Conservation (phyloP, 805 yeast genomes). For the Candida glaebosa region DNA sequence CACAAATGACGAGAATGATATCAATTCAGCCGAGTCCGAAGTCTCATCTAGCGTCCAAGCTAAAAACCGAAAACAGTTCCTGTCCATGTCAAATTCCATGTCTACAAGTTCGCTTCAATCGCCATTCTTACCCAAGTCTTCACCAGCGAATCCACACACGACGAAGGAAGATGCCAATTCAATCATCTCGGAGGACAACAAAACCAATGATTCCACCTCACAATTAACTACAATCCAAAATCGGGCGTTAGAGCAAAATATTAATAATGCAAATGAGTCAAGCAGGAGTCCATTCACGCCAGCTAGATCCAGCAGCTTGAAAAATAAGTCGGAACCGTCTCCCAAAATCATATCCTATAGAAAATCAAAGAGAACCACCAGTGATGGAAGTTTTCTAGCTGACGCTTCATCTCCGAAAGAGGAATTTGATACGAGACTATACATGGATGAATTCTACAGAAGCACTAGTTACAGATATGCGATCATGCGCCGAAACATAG, state of each 20-base stretch:
- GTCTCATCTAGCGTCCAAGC: neutral
- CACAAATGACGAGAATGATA: constrained; percentile 1
- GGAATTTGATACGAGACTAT: constrained; percentile 40
- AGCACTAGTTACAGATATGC: constrained; percentile 66
- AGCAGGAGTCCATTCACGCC: neutral
- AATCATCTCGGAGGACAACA: constrained; percentile 21
- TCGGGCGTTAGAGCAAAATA: neutral
- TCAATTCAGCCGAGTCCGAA: constrained; percentile 1
- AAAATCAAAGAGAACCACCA: constrained; percentile 30
- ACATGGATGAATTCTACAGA: constrained; percentile 54
- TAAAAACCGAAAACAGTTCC: neutral
- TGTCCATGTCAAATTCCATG: constrained; percentile 5
- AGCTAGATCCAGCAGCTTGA: neutral
- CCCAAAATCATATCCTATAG: constrained; percentile 40
- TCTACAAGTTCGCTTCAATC: constrained; percentile 29
- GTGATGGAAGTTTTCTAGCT: constrained; percentile 24
- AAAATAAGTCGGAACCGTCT: constrained; percentile 13
- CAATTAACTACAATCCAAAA: constrained; percentile 2
- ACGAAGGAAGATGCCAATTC: constrained; percentile 50
- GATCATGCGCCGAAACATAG: constrained; percentile 56
- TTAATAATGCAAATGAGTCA: neutral
- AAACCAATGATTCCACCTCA: constrained; percentile 5
- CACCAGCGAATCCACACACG: constrained; percentile 52
- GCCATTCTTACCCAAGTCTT: constrained; percentile 35
- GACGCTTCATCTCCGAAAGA: constrained; percentile 13